Conservation (phyloP, 176 grass and related monocot species). For the Hyparrhenia diplandra region DNA sequence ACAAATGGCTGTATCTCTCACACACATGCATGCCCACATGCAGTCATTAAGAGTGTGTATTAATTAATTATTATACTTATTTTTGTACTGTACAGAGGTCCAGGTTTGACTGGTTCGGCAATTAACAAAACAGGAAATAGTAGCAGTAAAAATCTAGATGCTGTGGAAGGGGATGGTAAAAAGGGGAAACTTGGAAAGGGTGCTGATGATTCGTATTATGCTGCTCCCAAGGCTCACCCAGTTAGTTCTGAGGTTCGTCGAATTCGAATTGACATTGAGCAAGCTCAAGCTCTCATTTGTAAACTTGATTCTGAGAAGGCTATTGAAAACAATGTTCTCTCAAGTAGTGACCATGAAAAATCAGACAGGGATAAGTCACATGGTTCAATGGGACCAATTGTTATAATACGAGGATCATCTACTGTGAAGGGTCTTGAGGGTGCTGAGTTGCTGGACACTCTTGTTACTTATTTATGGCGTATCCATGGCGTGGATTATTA, state of each 20-base stretch:
- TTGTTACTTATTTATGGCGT: slow-evolving; percentile 92
- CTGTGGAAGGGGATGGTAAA: slow-evolving; percentile 57
- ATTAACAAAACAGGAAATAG: slow-evolving; percentile 60
- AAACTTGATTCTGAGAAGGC: slow-evolving; percentile 97
- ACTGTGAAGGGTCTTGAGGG: slow-evolving; percentile 98
- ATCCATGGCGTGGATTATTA: slow-evolving; percentile 96
- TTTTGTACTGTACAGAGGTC: slow-evolving; percentile 55
- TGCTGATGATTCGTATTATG: slow-evolving; percentile 52
- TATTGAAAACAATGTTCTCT: slow-evolving; percentile 78
- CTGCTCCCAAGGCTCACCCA: slow-evolving; percentile 84
- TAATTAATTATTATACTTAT: slow-evolving; percentile 1
- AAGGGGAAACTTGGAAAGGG: slow-evolving; percentile 67
- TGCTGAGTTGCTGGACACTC: slow-evolving; percentile 80
- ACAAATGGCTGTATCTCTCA: too few relatives aligned
- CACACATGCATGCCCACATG: background rate
- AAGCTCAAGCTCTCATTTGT: slow-evolving; percentile 56
- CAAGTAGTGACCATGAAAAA: slow-evolving; percentile 57
- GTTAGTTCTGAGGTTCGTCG: slow-evolving; percentile 69
- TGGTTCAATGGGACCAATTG: slow-evolving; percentile 81
- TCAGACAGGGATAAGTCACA: slow-evolving; percentile 34
- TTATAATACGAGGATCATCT: slow-evolving; percentile 83
- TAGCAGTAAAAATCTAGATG: slow-evolving; percentile 55
- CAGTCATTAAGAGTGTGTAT: background rate
- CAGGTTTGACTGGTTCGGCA: slow-evolving; percentile 51
- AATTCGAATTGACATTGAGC: slow-evolving; percentile 75